A percentile compares a stretch with the other conserved stretches of the same genome.
Evolutionary conservation across 2,329 filamentous ascomycete genomes (phyloP).

Genomic region (Colletotrichum euphorbiae): DNA sequence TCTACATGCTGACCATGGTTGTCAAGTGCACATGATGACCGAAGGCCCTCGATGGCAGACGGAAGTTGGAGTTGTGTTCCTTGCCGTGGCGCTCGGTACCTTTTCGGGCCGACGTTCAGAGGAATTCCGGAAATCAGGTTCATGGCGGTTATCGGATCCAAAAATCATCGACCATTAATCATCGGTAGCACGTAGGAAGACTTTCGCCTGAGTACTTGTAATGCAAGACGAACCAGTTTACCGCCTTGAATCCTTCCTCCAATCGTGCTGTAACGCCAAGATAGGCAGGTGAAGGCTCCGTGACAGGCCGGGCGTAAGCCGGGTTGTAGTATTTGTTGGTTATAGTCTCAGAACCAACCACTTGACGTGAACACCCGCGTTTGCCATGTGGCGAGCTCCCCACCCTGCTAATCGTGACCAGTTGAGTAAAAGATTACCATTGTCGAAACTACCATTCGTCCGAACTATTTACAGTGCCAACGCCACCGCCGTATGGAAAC

Average conservation of each 20-base stretch:
- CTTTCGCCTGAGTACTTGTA: too few relatives aligned
- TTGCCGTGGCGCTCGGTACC: too few relatives aligned
- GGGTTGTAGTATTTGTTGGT: fast-evolving
- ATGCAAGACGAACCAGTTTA: too few relatives aligned
- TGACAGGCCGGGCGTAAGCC: not conserved
- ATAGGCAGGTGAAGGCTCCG: not conserved
- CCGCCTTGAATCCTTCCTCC: not conserved
- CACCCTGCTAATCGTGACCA: not conserved
- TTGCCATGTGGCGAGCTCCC: not conserved
- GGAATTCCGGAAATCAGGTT: too few relatives aligned
- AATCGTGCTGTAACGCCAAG: not conserved
- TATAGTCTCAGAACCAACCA: not conserved
- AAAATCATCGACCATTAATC: too few relatives aligned
- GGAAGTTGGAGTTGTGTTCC: too few relatives aligned
- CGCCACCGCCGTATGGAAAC: not conserved
- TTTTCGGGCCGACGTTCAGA: too few relatives aligned
- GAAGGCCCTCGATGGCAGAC: too few relatives aligned
- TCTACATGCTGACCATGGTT: too few relatives aligned
- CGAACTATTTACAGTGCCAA: not conserved
- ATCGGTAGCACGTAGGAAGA: too few relatives aligned
- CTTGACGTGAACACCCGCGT: not conserved
- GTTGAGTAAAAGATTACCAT: not conserved
- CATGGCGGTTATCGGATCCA: too few relatives aligned
- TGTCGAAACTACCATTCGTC: not conserved
- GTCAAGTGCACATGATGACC: too few relatives aligned